Evolutionary conservation across 2,329 filamentous ascomycete species (phyloP), one percentile per base, ranked within the genome.

Genomic region (Aspergillus fumigatus): DNA sequence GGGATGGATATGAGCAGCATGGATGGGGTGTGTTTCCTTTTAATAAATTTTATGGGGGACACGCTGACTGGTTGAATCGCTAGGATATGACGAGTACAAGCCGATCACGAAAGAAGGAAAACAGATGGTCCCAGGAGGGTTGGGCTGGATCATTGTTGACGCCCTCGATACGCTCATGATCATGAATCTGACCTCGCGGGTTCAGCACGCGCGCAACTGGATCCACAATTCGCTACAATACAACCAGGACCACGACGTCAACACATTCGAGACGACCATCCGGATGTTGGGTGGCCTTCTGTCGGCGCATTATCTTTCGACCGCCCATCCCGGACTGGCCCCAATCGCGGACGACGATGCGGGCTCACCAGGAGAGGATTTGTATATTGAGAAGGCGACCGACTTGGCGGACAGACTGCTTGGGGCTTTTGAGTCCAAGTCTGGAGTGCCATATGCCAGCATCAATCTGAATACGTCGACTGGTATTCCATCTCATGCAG

Each of bases 111-210:
- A 94, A 71, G 85, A 78, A 19, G 90, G 91, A 51, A 81, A 80
- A 52, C 86, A 94, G 66, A 97, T 99, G 93, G 87, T 91, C 6
- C 82, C 88, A 3, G 86, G 90, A 60, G 94, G 93, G 26, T 82
- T 99, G 75, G 94, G 94, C 29, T 99, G 95, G 94, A 97, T 97
- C 68, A 97, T 99, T 60, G 88, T 99, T 56, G 94, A 99, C 76
- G 87, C 93, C 11, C 79, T 99, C 61, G 94, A 99, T 74, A 99
- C 94, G 0, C 84, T 97, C 82, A 99, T 99, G 78, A 80, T 99
- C 59, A 99, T 99, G 94, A 97, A 97, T 73, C 81, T 96, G 62
- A 97, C 93, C 14, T 88, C 86, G 32, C 87, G 92, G 59, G 82
- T 99, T 41, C 82, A 86, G 40, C 87, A 95, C 68, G 93, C 94